Evolutionary conservation across 2,329 filamentous ascomycete genomes (phyloP), one percentile per base, ranked within the genome.

Genomic region (Apiospora sp.): DNA sequence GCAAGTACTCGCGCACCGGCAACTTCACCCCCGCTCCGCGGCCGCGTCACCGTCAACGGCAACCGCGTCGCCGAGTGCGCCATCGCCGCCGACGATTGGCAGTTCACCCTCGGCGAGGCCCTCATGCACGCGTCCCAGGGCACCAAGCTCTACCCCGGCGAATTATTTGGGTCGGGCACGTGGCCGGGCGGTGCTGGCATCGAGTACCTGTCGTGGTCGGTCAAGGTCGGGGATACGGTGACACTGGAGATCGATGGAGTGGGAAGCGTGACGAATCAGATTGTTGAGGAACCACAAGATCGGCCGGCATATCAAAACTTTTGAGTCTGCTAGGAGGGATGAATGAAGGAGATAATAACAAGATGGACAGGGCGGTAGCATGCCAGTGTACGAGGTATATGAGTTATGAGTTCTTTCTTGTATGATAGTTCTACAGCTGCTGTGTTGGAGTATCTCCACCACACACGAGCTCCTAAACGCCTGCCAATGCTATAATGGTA

Each of bases 151-250:
- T 77, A 78, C 24, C 76, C 77, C 8, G 78, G 78, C 46, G 78
- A 79, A 69, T 77, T 79, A 68, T 78, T 79, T 48, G 78, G 77
- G 22, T 76, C 75, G 43, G 78, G 78, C 1, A 79, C 78, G 12
- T 76, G 78, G 37, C 76, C 77, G 1, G 27, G 54, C 10, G 78
- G 78, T 24, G 76, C 77, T n/a, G 78, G 78, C 8, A 75, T 79
- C 27, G 78, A 79, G 73, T 67, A 76, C n/a, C 54, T 76, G 16
- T 67, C 72, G 6, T 78, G 75, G 16, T 67, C 72, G 6, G 78
- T 78, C 68, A 75, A 75, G 68, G 4, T 78, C 8, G 78, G 77
- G 14, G 78, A 79, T 44, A 71, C 74, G 0, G 78, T 79, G 19
- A 76, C 64, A 48, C 73, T 79, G 19, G 78, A 79, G 70, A 78